A percentile compares a stretch with the other conserved stretches of the same genome.
Conservation (phyloP, 2,329 filamentous ascomycete genomes). For the Sclerotinia spermophila region DNA sequence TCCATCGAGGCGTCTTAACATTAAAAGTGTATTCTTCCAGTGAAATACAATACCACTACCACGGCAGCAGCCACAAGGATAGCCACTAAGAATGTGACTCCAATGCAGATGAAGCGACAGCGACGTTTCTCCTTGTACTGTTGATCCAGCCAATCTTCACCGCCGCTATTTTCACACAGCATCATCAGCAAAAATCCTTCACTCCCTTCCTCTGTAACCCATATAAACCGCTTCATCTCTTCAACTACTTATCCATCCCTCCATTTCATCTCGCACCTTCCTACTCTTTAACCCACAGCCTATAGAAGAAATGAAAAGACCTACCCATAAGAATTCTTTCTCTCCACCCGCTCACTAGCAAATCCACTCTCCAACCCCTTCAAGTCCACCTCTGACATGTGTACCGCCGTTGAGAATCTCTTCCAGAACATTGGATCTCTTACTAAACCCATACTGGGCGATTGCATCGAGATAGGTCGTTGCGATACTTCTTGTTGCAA, state of each 20-base stretch:
- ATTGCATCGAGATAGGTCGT: slow-evolving; percentile 16
- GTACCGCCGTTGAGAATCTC: slow-evolving; percentile 36
- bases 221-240: slow-evolving; percentile 24
- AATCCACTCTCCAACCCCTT: slow-evolving; percentile 28
- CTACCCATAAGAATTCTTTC: slow-evolving; percentile 15
- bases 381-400: slow-evolving; percentile 28
- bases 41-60: slow-evolving; percentile 34
- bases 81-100: slow-evolving; percentile 28
- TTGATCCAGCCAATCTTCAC: slow-evolving; percentile 36
- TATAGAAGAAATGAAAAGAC: background rate
- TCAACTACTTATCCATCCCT: background rate
- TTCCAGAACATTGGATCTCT: slow-evolving; percentile 38
- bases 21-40: slow-evolving; percentile 16
- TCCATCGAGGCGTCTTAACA: background rate
- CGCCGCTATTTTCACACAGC: slow-evolving; percentile 21
- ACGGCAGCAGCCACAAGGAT: slow-evolving; percentile 29
- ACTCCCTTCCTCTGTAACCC: background rate
- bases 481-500: slow-evolving; percentile 32
- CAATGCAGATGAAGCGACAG: slow-evolving; percentile 29
- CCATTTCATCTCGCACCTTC: background rate
- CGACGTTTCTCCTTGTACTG: slow-evolving; percentile 35
- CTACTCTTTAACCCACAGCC: too few species aligned
- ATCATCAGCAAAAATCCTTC: background rate
- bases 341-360: slow-evolving; percentile 12
- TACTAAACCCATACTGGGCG: slow-evolving; percentile 29